Base-by-base conservation (phyloP, 768 basidiomycete genomes). In the Xanthoconium purpureum region DNA sequence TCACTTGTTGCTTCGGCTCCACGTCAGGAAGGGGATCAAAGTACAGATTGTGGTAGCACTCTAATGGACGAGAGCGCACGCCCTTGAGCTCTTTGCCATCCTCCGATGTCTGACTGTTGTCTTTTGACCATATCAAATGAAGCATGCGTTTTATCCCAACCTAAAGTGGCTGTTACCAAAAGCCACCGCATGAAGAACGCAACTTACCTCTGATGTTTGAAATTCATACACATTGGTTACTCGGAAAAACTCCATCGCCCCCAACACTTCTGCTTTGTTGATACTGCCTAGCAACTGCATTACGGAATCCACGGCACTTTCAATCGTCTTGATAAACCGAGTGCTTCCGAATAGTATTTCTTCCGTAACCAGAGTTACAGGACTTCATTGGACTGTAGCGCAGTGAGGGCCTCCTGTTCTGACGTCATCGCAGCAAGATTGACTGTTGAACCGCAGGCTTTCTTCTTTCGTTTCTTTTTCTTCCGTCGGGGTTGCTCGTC, bases 101-200 rank as follows among this genome's bases (percentile, higher is more conserved):
- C 61, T 85, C 84, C n/a, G 83, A 84, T n/a, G 89, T 84, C 24
- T 83, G 79, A 49, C 75, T 88, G 66, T 93, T 93, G 66, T 99
- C 96, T 69, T 98, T 98, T 29, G 84, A 82, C 97, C 97, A 98
- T 63, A 99, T 91, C 28, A 99, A 78, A 70, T 98, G 97, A 14
- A 99, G 70, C 96, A 98, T 98, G 66, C 87, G 92, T 77, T 90
- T 94, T 66, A 99, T 87, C 1, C 97, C 97, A 14, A 74, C 73
- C 93, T 96, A 61, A 33, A 44, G 52, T 13, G 0, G 33, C 11
- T 6, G 32, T 68, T 6, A 63, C 57, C 24, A 56, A 28, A 32
- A 17, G 43, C 6, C 1, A 32, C 24, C 24, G 29, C 47, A 38
- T 2, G 6, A 7, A 32, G 10, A 50, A 47, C 7, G 7, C 33